These are phyloP conservation scores for Metschnikowia cerradonensis DNA, from an alignment of 805 yeast species.

Conservation along the genomic window DNA sequence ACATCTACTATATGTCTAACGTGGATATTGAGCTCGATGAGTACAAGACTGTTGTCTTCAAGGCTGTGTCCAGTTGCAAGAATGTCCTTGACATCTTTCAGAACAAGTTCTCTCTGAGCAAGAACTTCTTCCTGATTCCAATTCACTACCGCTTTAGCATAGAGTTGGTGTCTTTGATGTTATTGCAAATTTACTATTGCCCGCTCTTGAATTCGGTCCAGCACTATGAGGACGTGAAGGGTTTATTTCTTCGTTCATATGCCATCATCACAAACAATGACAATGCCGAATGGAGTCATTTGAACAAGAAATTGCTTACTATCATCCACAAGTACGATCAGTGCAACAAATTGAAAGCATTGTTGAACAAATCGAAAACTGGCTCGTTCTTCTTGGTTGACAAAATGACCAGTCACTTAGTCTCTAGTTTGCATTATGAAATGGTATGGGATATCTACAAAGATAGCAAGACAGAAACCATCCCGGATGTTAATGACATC, in stretches of 20 bases:
- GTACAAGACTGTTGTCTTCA: constrained; percentile 26
- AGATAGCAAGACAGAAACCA: constrained; percentile 14
- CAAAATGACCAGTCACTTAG: constrained; percentile 32
- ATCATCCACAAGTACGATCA: constrained; percentile 14
- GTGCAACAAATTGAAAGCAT: constrained; percentile 8
- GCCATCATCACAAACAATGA: constrained; percentile 8
- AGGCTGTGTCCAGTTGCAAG: constrained; percentile 27
- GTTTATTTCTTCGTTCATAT: constrained; percentile 11
- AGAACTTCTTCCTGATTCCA: constrained; percentile 32
- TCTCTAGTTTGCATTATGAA: constrained; percentile 36
- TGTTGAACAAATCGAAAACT: constrained; percentile 5
- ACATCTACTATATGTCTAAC: constrained; percentile 30
- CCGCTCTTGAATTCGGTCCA: constrained; percentile 12
- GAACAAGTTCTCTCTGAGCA: constrained; percentile 16
- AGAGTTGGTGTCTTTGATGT: constrained; percentile 28
- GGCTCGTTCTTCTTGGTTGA: constrained; percentile 29
- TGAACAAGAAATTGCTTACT: constrained; percentile 11
- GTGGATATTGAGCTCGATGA: constrained; percentile 23
- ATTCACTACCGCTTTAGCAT: constrained; percentile 38
- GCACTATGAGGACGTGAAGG: constrained; percentile 12
- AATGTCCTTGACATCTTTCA: constrained; percentile 25
- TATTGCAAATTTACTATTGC: constrained; percentile 25
- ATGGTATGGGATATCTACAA: constrained; percentile 37
- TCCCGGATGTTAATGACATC: constrained; percentile 4
- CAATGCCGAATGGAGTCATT: constrained; percentile 7